Evolutionary conservation across 2,329 filamentous ascomycete species (phyloP).

Genomic region (Cytospora mali): DNA sequence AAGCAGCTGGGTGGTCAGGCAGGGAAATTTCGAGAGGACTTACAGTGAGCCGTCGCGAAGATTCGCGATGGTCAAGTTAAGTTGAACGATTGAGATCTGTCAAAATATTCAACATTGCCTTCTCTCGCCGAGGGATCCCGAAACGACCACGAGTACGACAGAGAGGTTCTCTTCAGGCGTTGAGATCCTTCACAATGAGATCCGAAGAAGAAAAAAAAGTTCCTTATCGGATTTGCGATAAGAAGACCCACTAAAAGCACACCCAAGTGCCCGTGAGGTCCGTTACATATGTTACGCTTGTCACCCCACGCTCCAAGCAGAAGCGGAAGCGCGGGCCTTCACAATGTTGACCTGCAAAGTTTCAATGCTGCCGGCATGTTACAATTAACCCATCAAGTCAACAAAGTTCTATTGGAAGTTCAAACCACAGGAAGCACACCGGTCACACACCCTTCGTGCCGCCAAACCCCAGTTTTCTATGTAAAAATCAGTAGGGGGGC

Average conservation of each 20-base stretch:
- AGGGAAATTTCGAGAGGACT: background rate
- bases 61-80: background rate
- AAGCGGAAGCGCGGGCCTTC: background rate
- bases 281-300: background rate
- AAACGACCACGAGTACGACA: background rate
- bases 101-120: background rate
- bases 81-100: background rate
- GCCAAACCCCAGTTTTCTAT: background rate
- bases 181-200: background rate
- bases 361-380: background rate
- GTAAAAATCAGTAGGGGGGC: background rate
- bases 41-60: constrained; percentile 9
- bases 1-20: background rate
- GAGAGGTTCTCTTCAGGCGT: background rate
- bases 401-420: background rate
- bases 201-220: background rate
- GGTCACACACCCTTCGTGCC: background rate
- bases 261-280: background rate
- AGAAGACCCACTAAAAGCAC: constrained; percentile 3
- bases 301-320: background rate
- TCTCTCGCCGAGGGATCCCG: background rate
- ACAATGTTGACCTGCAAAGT: background rate
- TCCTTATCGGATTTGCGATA: constrained; percentile 15
- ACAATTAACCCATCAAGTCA: background rate
- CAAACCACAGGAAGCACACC: background rate